Percentiles rank a stretch among this genome's conserved stretches.
These are phyloP conservation scores for Sporothrix pseudoabietina DNA, from an alignment of 2,329 filamentous ascomycete genomes.

Conservation along the genomic window DNA sequence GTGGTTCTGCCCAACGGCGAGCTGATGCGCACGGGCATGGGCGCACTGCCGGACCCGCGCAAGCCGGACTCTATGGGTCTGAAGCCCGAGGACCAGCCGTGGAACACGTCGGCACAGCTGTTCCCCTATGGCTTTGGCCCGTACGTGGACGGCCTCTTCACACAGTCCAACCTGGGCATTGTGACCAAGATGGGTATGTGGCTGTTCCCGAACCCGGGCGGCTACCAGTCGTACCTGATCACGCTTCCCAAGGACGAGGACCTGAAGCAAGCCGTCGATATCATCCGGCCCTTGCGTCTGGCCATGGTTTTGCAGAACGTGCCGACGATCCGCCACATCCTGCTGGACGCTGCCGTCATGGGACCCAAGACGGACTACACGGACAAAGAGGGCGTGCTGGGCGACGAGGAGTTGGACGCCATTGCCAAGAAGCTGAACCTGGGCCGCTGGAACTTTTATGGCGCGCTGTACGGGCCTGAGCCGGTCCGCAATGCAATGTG, in stretches of 20 bases:
- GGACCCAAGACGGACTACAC: constrained; percentile 36
- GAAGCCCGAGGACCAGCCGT: constrained; percentile 35
- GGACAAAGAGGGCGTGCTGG: constrained; percentile 35
- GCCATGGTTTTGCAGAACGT: constrained; percentile 49
- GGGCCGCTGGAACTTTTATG: constrained; percentile 55
- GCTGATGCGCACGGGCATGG: constrained; percentile 52
- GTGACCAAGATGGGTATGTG: constrained; percentile 58
- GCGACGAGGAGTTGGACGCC: constrained; percentile 39
- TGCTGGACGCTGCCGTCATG: constrained; percentile 45
- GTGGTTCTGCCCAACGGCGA: constrained; percentile 48
- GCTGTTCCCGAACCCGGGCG: constrained; percentile 43
- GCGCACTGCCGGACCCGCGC: constrained; percentile 45
- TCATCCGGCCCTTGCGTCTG: constrained; percentile 41
- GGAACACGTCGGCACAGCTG: constrained; percentile 45
- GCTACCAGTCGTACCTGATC: constrained; percentile 46
- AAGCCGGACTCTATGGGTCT: not conserved
- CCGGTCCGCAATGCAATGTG: constrained; percentile 40
- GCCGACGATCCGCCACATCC: constrained; percentile 48
- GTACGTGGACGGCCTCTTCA: constrained; percentile 51
- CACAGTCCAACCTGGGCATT: constrained; percentile 55
- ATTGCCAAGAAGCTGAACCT: constrained; percentile 44
- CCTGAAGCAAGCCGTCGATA: constrained; percentile 43
- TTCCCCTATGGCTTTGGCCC: constrained; percentile 48
- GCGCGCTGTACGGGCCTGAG: constrained; percentile 46
- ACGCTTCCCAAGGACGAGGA: constrained; percentile 45